phyloP scores from a whole-genome alignment of 805 yeast species.

The Danielia oregonensis region DNA sequence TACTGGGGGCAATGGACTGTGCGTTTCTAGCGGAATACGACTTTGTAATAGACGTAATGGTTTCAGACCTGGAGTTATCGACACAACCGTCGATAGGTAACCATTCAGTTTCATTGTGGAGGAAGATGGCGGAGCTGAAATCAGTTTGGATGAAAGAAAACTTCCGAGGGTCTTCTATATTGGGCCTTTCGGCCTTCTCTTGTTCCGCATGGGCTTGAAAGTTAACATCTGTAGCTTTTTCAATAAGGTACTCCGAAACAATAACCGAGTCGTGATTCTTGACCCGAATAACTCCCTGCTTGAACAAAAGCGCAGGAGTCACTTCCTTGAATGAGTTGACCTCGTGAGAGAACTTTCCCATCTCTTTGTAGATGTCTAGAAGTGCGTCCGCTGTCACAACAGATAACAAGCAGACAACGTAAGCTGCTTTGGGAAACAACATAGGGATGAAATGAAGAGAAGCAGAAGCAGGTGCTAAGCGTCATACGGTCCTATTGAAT shows the following conservation, averaged over 20 bases:
- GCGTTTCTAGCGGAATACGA: background rate
- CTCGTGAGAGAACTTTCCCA: slow-evolving; percentile 2
- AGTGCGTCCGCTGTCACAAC: background rate
- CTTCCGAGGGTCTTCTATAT: background rate
- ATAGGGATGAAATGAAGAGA: too few species aligned
- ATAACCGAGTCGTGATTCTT: slow-evolving; percentile 8
- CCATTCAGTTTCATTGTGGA: slow-evolving; percentile 1
- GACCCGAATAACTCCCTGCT: slow-evolving; percentile 5
- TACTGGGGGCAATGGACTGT: slow-evolving; percentile 2
- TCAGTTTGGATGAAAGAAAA: slow-evolving; percentile 5
- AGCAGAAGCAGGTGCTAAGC: too few species aligned
- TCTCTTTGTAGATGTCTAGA: background rate
- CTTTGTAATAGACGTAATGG: slow-evolving; percentile 8
- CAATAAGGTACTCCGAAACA: background rate
- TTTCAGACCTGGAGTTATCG: slow-evolving; percentile 12
- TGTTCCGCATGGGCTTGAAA: background rate
- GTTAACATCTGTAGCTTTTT: slow-evolving; percentile 1
- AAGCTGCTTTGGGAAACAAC: too few species aligned
- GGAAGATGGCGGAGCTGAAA: background rate
- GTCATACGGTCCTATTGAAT: too few species aligned
- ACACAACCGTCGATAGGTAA: slow-evolving; percentile 11
- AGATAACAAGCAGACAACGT: too few species aligned
- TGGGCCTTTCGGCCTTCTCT: background rate
- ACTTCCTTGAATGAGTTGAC: slow-evolving; percentile 3
- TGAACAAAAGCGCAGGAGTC: slow-evolving; percentile 4